Conservation (phyloP, 2,329 filamentous ascomycete genomes). For the Pleomassaria siparia region DNA sequence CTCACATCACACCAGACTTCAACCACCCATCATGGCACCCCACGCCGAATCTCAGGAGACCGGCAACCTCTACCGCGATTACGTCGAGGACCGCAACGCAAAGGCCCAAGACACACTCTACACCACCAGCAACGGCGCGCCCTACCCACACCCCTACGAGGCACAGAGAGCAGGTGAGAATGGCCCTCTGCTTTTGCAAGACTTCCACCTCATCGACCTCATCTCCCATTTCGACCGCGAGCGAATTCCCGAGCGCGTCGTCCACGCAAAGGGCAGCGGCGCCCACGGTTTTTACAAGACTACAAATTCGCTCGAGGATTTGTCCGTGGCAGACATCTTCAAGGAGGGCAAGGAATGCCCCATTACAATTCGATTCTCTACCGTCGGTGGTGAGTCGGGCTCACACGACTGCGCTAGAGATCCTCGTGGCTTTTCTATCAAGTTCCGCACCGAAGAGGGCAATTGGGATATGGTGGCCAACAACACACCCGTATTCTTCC, state of each 20-base stretch:
- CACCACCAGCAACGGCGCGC: conserved; percentile 58
- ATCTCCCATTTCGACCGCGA: conserved; percentile 55
- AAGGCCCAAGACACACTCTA: conserved; percentile 53
- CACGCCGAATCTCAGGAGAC: conserved; percentile 29
- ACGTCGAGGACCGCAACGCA: conserved; percentile 49
- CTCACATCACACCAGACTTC: background rate
- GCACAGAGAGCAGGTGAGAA: conserved; percentile 59
- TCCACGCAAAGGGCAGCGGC: conserved; percentile 53
- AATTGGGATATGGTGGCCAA: conserved; percentile 74
- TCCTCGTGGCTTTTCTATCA: conserved; percentile 71
- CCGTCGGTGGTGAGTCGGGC: conserved; percentile 72
- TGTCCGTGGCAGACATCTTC: conserved; percentile 51
- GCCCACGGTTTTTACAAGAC: conserved; percentile 53
- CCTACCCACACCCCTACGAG: conserved; percentile 61
- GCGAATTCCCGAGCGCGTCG: conserved; percentile 54
- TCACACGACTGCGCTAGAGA: conserved; percentile 72
- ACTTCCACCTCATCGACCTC: conserved; percentile 53
- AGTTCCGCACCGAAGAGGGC: conserved; percentile 73
- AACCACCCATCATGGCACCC: conserved; percentile 11
- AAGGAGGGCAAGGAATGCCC: conserved; percentile 70
- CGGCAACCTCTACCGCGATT: conserved; percentile 45
- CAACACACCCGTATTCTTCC: conserved; percentile 75
- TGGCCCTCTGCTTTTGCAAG: conserved; percentile 59
- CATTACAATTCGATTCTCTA: conserved; percentile 69
- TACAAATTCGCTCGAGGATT: conserved; percentile 50